Evolutionary conservation across 2,329 filamentous ascomycete species (phyloP), one percentile per base, ranked within the genome.

Genomic region (Aspergillus pseudoterreus): DNA sequence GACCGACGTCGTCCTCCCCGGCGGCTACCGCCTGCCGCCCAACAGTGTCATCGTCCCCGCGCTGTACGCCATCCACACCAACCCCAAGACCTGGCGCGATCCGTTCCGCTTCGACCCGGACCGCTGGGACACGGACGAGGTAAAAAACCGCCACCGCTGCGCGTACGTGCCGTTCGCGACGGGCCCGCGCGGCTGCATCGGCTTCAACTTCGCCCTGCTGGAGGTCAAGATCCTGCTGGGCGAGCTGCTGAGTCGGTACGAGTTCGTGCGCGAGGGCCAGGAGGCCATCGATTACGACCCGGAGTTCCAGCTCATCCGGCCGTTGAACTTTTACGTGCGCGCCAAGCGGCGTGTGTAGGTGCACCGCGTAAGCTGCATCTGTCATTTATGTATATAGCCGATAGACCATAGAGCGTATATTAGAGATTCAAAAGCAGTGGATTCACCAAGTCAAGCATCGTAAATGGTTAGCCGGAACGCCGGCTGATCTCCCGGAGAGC

Each of bases 181-280:
- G 0, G 83, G 83, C 0, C 76, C 72, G 0, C 70, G 82, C 1
- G 76, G 75, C 62, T 85, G 82, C 57, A 79, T 85, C 45, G 82
- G 82, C 0, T 84, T 83, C 73, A 84, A 84, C 66, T 83, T 84
- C 63, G 82, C 81, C 0, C 68, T 84, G 9, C 73, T 78, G 49
- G 81, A 85, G 65, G 73, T 82, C 49, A 83, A 83, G 68, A 71
- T 82, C n/a, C 49, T 63, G 22, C 21, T 85, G 54, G 69, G 74
- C 2, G 79, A 83, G 70, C 66, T 85, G 32, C 65, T 84, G 1
- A 83, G 75, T 51, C 71, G 82, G 4, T 84, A 85, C 62, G 69
- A 79, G 51, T 84, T 82, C 54, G 65, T 57, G 12, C 62, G 73
- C 15, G 78, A 75, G n/a, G 71, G 72, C 8, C 70, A 78, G 2